Conservation (phyloP, 2,329 filamentous ascomycete species). For the Coniochaeta hoffmannii region DNA sequence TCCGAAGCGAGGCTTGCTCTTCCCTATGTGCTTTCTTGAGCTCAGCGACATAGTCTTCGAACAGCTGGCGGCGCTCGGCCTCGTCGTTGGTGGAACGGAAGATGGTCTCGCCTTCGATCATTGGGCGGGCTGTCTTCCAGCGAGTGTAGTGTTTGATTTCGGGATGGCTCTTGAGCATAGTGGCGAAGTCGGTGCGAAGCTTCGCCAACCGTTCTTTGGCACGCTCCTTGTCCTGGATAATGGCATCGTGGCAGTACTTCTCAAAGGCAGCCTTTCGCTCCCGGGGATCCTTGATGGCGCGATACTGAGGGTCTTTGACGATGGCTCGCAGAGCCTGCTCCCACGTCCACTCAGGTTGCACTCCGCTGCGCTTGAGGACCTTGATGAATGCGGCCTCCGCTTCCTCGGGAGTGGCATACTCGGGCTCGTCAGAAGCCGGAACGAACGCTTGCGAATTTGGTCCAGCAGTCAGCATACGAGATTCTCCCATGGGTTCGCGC, state of each 20-base stretch:
- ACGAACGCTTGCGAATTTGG: conserved; percentile 51
- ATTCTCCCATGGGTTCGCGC: conserved; percentile 38
- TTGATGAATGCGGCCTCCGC: conserved; percentile 92
- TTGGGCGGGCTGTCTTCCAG: conserved; percentile 92
- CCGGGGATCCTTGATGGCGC: conserved; percentile 85
- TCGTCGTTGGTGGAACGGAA: conserved; percentile 89
- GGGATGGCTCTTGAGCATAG: conserved; percentile 91
- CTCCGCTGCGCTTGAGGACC: conserved; percentile 73
- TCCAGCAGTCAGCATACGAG: conserved; percentile 50
- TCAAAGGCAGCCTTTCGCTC: conserved; percentile 88
- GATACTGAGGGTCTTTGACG: conserved; percentile 86
- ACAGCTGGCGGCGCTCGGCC: conserved; percentile 78
- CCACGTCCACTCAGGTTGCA: conserved; percentile 91
- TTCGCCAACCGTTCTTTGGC: conserved; percentile 90
- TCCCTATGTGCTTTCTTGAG: conserved; percentile 77
- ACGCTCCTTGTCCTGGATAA: conserved; percentile 87
- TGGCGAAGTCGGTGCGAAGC: conserved; percentile 86
- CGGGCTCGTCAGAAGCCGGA: conserved; percentile 62
- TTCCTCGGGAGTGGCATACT: conserved; percentile 75
- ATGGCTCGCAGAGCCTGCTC: conserved; percentile 79
- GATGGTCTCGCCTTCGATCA: conserved; percentile 91
- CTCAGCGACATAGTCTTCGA: conserved; percentile 84
- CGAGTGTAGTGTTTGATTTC: conserved; percentile 96
- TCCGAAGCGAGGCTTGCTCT: conserved; percentile 62
- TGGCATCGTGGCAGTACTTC: conserved; percentile 86